Conservation (phyloP, 23 red algal species). For the Gracilaria gracilis region DNA sequence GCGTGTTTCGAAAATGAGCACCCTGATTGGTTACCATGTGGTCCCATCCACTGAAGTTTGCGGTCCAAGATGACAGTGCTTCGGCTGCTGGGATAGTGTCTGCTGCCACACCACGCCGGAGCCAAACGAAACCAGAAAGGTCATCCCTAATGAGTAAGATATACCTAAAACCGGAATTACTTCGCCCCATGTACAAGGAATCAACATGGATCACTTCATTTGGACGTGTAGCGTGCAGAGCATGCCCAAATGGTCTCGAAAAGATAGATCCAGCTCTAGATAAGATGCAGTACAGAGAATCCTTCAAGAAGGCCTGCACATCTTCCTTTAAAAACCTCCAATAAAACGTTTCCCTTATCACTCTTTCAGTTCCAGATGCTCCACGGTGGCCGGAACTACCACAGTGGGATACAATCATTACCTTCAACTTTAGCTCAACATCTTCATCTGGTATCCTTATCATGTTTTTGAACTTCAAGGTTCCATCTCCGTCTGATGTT, state of each 20-base stretch:
- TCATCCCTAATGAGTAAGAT: no score
- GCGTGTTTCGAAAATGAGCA: no score
- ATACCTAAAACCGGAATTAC: no score
- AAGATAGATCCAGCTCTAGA: neutral
- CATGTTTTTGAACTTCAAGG: no score
- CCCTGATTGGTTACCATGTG: no score
- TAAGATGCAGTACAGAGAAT: constrained; percentile 17
- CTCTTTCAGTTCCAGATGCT: constrained; percentile 4
- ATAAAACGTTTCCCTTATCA: neutral
- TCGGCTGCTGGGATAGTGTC: no score
- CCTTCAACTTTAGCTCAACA: neutral
- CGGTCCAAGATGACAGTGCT: no score
- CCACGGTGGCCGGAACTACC: constrained; percentile 32
- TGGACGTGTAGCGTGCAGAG: neutral
- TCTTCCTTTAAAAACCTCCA: constrained; percentile 4
- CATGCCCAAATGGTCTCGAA: neutral
- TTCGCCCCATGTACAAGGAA: constrained; percentile 33
- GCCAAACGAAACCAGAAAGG: no score
- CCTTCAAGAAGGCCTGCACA: neutral
- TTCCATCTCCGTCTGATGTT: no score
- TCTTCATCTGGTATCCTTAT: constrained; percentile 4
- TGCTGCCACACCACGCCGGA: no score
- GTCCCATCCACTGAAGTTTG: no score
- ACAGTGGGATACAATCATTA: constrained; percentile 18
- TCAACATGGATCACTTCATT: constrained; percentile 58